Percentiles rank a stretch among this genome's conserved stretches.
phyloP scores from a whole-genome alignment of 805 yeast species.

The Metschnikowia corniflorae region DNA sequence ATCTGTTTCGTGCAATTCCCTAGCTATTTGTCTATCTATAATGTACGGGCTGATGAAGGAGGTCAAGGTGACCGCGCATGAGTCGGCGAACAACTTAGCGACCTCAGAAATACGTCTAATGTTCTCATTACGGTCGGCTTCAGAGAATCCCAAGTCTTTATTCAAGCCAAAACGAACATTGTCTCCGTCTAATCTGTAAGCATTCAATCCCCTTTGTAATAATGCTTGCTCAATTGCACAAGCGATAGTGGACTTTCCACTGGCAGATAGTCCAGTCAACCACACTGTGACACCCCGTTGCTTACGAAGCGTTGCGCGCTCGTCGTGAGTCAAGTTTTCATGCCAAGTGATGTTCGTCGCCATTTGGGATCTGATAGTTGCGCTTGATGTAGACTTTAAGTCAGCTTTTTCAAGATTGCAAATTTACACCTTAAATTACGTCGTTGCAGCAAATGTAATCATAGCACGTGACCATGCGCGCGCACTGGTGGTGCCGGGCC shows the following conservation, averaged over 20 bases:
- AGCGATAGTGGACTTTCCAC: constrained; percentile 93
- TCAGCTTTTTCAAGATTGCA: too few relatives aligned
- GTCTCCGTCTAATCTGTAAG: constrained; percentile 93
- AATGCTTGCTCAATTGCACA: constrained; percentile 87
- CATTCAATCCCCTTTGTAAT: constrained; percentile 61
- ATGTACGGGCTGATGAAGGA: constrained; percentile 92
- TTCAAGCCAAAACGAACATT: constrained; percentile 92
- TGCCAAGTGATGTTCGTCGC: constrained; percentile 98
- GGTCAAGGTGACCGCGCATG: constrained; percentile 83
- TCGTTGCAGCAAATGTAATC: constrained; percentile 16
- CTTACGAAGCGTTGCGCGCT: constrained; percentile 66
- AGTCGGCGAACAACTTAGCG: constrained; percentile 87
- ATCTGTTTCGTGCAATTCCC: constrained; percentile 75
- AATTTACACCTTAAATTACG: too few relatives aligned
- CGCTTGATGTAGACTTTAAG: too few relatives aligned
- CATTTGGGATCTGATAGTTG: constrained; percentile 51
- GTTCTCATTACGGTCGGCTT: constrained; percentile 89
- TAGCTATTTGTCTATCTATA: constrained; percentile 78
- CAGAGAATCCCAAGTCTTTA: constrained; percentile 91
- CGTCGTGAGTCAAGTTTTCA: constrained; percentile 77
- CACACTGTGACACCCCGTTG: constrained; percentile 90
- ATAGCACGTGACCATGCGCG: too few relatives aligned
- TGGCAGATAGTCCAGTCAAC: constrained; percentile 94
- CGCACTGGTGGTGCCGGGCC: too few relatives aligned
- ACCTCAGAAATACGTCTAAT: constrained; percentile 95